Percentiles rank a stretch among this genome's conserved stretches.
Conservation (phyloP, 2,329 filamentous ascomycete genomes). For the Aureobasidium sp. region DNA sequence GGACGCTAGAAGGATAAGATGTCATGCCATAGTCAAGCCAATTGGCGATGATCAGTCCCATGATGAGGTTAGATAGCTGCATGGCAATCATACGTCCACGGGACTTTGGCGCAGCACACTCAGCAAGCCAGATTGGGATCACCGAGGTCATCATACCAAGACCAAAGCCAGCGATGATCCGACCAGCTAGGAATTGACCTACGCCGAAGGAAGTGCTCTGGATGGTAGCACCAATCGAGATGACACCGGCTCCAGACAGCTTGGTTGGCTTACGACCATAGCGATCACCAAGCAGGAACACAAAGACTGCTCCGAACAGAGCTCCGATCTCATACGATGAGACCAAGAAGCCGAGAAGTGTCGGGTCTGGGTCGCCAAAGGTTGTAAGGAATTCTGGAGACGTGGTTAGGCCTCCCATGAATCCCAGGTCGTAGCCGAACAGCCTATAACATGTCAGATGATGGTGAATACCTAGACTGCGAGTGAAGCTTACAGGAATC, state of each 20-base stretch:
- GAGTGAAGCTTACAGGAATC: conserved; percentile 35
- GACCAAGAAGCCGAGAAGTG: conserved; percentile 38
- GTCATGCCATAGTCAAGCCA: conserved; percentile 51
- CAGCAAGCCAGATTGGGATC: conserved; percentile 58
- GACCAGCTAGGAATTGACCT: conserved; percentile 53
- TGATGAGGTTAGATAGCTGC: conserved; percentile 55
- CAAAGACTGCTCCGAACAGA: conserved; percentile 55
- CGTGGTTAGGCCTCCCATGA: conserved; percentile 41
- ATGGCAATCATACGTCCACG: conserved; percentile 59
- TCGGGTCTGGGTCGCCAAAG: conserved; percentile 33
- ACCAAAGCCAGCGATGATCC: conserved; percentile 53
- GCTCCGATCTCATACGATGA: conserved; percentile 46
- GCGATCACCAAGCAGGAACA: conserved; percentile 56
- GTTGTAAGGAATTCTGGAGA: conserved; percentile 32
- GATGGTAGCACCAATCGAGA: conserved; percentile 51
- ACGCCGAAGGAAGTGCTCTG: conserved; percentile 46
- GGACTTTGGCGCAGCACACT: conserved; percentile 56
- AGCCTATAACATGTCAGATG: conserved; percentile 28
- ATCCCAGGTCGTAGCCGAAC: conserved; percentile 43
- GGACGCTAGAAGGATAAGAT: conserved; percentile 54
- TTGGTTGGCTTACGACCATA: conserved; percentile 58
- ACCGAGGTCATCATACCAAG: conserved; percentile 58
- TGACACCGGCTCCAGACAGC: conserved; percentile 51
- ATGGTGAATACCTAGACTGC: too few relatives aligned
- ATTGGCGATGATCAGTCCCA: conserved; percentile 49